Conservation (phyloP, 305 asterid species). For the Fraxinus sp. region DNA sequence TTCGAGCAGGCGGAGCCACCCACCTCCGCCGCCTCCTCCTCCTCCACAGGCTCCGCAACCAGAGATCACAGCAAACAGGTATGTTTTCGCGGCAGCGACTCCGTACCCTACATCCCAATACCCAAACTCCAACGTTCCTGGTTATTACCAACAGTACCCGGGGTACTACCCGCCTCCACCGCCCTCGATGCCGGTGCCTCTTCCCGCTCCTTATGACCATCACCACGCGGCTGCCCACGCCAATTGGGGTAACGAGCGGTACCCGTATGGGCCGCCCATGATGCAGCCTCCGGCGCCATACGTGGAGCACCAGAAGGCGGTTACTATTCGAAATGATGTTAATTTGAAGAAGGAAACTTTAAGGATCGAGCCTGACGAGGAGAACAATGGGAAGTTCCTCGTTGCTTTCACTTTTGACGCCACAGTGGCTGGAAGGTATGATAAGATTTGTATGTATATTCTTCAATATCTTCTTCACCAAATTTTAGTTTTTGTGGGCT, state of each 20-base stretch:
- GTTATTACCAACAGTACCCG: slow-evolving; percentile 69
- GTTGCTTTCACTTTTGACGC: slow-evolving; percentile 93
- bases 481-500: neutral
- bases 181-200: slow-evolving; percentile 58
- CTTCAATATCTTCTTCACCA: neutral
- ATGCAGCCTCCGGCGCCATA: slow-evolving; percentile 61
- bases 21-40: slow-evolving; percentile 59
- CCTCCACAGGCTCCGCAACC: slow-evolving; percentile 63
- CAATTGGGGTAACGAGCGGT: slow-evolving; percentile 67
- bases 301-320: slow-evolving; percentile 97
- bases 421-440: slow-evolving; percentile 83
- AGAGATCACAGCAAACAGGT: slow-evolving; percentile 73
- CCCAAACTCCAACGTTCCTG: slow-evolving; percentile 69
- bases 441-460: neutral
- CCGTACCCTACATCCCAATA: slow-evolving; percentile 75
- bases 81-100: slow-evolving; percentile 92
- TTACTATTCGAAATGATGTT: slow-evolving; percentile 87
- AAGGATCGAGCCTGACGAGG: slow-evolving; percentile 82
- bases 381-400: slow-evolving; percentile 64
- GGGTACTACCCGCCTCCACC: slow-evolving; percentile 68
- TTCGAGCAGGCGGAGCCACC: slow-evolving; percentile 63
- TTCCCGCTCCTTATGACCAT: slow-evolving; percentile 79
- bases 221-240: slow-evolving; percentile 63
- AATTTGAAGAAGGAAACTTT: slow-evolving; percentile 91
- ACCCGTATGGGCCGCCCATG: slow-evolving; percentile 71